Conservation (phyloP, 106 monocot genomes). For the Acanthochlamys bracteata region DNA sequence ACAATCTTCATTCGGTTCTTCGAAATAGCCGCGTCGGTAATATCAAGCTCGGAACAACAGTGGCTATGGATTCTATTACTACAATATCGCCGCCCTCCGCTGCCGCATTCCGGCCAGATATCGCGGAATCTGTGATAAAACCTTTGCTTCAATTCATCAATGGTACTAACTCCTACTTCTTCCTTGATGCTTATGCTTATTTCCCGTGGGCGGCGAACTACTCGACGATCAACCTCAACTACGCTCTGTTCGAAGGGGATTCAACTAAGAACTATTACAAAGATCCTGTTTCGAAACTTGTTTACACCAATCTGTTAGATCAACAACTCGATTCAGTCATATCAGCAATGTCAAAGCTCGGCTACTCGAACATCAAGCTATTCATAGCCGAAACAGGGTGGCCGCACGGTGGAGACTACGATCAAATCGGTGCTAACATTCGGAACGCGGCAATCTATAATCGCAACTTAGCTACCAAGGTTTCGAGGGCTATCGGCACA, state of each 20-base stretch:
- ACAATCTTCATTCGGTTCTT: slow-evolving; percentile 37
- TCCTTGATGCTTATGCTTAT: slow-evolving; percentile 83
- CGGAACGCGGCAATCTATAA: slow-evolving; percentile 73
- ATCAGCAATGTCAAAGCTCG: slow-evolving; percentile 49
- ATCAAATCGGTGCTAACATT: slow-evolving; percentile 62
- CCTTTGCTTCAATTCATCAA: slow-evolving; percentile 59
- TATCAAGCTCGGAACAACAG: slow-evolving; percentile 70
- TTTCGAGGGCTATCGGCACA: slow-evolving; percentile 38
- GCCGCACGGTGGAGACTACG: slow-evolving; percentile 77
- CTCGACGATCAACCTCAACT: slow-evolving; percentile 42
- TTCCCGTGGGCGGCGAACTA: slow-evolving; percentile 58
- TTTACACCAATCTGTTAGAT: slow-evolving; percentile 84
- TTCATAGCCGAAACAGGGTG: slow-evolving; percentile 83
- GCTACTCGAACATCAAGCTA: slow-evolving; percentile 40
- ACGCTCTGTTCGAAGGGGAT: slow-evolving; percentile 41
- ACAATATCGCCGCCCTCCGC: slow-evolving; percentile 49
- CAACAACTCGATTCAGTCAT: slow-evolving; percentile 69
- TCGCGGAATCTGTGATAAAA: slow-evolving; percentile 40
- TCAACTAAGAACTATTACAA: slow-evolving; percentile 16
- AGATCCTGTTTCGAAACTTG: too few relatives aligned
- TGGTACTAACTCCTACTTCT: slow-evolving; percentile 48
- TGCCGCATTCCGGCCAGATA: slow-evolving; percentile 65
- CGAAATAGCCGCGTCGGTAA: slow-evolving; percentile 10
- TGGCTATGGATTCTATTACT: slow-evolving; percentile 74
- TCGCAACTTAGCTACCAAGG: slow-evolving; percentile 52